Conservation (phyloP, 495 filamentous ascomycete species). For the Penicilliopsis zonata region DNA sequence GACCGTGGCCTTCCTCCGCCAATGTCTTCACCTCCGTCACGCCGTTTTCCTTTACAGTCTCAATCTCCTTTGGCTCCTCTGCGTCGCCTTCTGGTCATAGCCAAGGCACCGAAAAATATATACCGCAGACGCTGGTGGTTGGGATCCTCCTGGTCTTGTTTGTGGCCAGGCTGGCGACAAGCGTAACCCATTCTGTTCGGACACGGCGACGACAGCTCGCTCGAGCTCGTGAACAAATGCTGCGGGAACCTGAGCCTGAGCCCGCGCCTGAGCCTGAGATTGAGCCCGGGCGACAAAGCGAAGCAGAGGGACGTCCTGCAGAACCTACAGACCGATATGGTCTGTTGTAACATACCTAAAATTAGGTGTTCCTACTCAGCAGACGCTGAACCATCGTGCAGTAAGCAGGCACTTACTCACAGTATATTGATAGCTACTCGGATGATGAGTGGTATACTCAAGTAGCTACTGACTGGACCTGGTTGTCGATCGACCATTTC, state of each 20-base stretch:
- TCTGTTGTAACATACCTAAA: background rate
- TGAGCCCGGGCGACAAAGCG: slow-evolving; percentile 5
- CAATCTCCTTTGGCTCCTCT: slow-evolving; percentile 25
- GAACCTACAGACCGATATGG: background rate
- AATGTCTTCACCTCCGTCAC: slow-evolving; percentile 20
- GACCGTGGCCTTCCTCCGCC: slow-evolving; percentile 13
- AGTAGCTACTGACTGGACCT: too few species aligned
- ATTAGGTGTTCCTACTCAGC: slow-evolving; percentile 1
- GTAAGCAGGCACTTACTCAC: too few species aligned
- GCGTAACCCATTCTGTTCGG: slow-evolving; percentile 20
- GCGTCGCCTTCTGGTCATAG: slow-evolving; percentile 4
- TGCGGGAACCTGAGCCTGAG: too few species aligned
- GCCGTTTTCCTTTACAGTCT: slow-evolving; percentile 27
- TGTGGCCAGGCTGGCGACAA: slow-evolving; percentile 20
- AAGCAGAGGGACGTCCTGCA: slow-evolving; percentile 8
- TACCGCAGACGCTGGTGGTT: slow-evolving; percentile 25
- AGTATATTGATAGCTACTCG: too few species aligned
- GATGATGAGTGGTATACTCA: too few species aligned
- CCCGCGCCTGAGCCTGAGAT: slow-evolving; percentile 1
- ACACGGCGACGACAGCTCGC: slow-evolving; percentile 9
- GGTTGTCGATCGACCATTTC: too few species aligned
- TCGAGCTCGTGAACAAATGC: background rate
- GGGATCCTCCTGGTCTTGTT: slow-evolving; percentile 25
- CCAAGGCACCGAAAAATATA: slow-evolving; percentile 11
- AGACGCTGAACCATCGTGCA: too few species aligned